Conservation (phyloP, 352 stramenopile species). For the Globisporangium uncinulatum region DNA sequence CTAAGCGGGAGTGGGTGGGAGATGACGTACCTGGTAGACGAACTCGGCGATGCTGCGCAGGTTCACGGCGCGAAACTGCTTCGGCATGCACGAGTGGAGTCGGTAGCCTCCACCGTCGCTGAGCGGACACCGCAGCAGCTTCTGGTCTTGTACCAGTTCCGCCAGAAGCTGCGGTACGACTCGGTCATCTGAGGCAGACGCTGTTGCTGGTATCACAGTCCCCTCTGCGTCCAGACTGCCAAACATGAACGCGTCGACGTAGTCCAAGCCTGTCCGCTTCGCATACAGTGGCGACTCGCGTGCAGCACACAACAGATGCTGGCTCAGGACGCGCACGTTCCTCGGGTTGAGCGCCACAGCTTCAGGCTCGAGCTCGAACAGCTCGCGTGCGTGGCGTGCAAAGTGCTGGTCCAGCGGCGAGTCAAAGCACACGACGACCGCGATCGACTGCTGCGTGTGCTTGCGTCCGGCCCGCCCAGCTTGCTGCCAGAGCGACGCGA, state of each 20-base stretch:
- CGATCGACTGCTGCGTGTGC: constrained; percentile 68
- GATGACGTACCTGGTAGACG: constrained; percentile 34
- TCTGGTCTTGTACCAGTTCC: constrained; percentile 32
- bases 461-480: constrained; percentile 92
- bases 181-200: not conserved
- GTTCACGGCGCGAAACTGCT: constrained; percentile 47
- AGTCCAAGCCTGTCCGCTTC: constrained; percentile 37
- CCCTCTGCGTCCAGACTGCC: constrained; percentile 5
- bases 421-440: constrained; percentile 95
- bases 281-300: constrained; percentile 89
- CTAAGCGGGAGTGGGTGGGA: too few species aligned
- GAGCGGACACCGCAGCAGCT: constrained; percentile 31
- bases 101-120: constrained; percentile 38
- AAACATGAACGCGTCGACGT: constrained; percentile 67
- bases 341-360: constrained; percentile 74
- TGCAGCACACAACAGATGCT: constrained; percentile 93
- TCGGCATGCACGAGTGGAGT: constrained; percentile 56
- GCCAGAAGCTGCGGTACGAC: constrained; percentile 2
- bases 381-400: constrained; percentile 43
- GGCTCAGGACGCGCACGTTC: constrained; percentile 85
- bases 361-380: constrained; percentile 76
- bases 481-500: constrained; percentile 96
- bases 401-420: constrained; percentile 93
- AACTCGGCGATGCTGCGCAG: constrained; percentile 66
- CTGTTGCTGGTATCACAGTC: not conserved